A percentile compares a stretch with the other conserved stretches of the same genome.
Evolutionary conservation across 2,329 filamentous ascomycete species (phyloP).

Genomic region (Fusarium sororula): DNA sequence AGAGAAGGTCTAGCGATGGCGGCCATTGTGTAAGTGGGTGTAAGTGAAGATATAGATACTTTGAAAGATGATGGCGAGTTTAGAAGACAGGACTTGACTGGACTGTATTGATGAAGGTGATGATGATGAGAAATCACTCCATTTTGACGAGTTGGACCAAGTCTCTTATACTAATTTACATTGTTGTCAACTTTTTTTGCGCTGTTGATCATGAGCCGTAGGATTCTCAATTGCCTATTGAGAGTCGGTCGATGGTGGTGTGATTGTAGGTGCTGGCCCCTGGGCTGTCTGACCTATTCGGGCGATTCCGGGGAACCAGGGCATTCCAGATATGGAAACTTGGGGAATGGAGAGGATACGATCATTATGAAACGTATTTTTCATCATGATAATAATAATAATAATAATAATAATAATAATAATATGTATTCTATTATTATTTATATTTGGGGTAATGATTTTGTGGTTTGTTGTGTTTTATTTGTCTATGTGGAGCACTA

Average conservation of each 20-base stretch:
- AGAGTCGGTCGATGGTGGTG: slow-evolving; percentile 38
- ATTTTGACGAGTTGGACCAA: slow-evolving; percentile 9
- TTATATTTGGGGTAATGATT: neutral
- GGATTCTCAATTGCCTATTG: slow-evolving; percentile 19
- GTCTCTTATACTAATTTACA: slow-evolving; percentile 24
- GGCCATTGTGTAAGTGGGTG: slow-evolving; percentile 28
- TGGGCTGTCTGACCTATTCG: slow-evolving; percentile 37
- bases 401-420: neutral
- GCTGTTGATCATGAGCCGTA: slow-evolving; percentile 14
- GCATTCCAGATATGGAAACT: slow-evolving; percentile 4
- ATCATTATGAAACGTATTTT: neutral
- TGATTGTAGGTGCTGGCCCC: slow-evolving; percentile 28
- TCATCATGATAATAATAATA: neutral
- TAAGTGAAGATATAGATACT: slow-evolving; percentile 17
- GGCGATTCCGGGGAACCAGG: slow-evolving; percentile 32
- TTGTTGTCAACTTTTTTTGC: neutral
- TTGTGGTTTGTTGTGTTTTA: neutral
- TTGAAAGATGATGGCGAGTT: neutral
- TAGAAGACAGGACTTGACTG: neutral
- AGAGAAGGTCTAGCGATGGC: slow-evolving; percentile 15
- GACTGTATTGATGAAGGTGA: slow-evolving; percentile 4
- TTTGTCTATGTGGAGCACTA: neutral
- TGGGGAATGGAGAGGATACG: neutral
- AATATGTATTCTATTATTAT: neutral
- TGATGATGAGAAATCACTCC: slow-evolving; percentile 19